phyloP scores from a whole-genome alignment of 2,329 filamentous ascomycete genomes.

The Fusarium fracticaudum region DNA sequence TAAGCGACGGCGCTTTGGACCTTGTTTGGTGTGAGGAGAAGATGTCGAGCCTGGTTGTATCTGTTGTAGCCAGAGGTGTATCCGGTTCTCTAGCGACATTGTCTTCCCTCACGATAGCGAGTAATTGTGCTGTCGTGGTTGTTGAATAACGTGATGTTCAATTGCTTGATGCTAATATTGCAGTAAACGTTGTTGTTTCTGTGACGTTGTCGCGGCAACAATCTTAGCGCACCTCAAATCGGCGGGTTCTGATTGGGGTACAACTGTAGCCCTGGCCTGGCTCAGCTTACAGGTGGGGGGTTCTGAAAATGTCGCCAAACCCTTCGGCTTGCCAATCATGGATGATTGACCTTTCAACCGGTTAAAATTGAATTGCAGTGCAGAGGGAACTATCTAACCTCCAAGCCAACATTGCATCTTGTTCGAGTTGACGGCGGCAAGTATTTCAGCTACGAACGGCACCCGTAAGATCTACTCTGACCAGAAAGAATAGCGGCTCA shows the following conservation, averaged over 20 bases:
- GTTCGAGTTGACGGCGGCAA: background rate
- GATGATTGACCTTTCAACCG: background rate
- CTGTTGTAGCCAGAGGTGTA: background rate
- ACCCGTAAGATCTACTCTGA: accelerated
- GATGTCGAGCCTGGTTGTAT: background rate
- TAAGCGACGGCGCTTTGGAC: background rate
- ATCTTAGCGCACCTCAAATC: background rate
- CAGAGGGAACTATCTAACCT: accelerated
- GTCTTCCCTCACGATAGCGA: background rate
- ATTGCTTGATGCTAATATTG: background rate
- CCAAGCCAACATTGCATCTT: accelerated
- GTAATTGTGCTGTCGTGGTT: background rate
- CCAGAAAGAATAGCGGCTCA: accelerated
- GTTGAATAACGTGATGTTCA: background rate
- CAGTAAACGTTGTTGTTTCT: background rate
- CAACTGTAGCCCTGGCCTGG: background rate
- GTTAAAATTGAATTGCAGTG: background rate
- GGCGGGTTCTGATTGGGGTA: background rate
- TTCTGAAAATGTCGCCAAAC: background rate
- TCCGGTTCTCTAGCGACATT: background rate
- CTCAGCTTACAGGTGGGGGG: background rate
- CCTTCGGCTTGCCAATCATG: background rate
- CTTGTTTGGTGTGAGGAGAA: background rate
- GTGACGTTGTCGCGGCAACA: background rate
- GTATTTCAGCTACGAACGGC: background rate